A percentile compares a stretch with the other conserved stretches of the same genome.
These are phyloP conservation scores for Brettanomyces bruxellensis DNA, from an alignment of 805 yeast genomes.

Conservation along the genomic window DNA sequence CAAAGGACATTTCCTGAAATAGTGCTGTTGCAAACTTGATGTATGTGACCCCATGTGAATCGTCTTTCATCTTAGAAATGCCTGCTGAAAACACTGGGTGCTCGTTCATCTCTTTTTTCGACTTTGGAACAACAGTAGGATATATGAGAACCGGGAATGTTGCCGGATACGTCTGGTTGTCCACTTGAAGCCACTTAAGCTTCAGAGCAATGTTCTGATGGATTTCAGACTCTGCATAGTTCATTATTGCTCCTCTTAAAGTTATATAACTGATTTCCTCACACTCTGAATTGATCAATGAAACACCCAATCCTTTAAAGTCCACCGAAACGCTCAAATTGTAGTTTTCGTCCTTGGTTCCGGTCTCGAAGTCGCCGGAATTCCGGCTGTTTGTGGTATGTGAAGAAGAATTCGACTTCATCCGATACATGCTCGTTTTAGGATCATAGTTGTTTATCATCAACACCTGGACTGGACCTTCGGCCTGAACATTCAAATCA, in stretches of 20 bases:
- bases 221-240: slow-evolving; percentile 75
- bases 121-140: slow-evolving; percentile 85
- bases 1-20: slow-evolving; percentile 85
- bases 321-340: slow-evolving; percentile 46
- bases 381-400: slow-evolving; percentile 3
- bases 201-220: slow-evolving; percentile 75
- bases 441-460: slow-evolving; percentile 80
- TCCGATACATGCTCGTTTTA: slow-evolving; percentile 63
- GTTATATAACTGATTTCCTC: slow-evolving; percentile 84
- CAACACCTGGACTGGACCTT: slow-evolving; percentile 88
- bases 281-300: slow-evolving; percentile 57
- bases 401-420: slow-evolving; percentile 24
- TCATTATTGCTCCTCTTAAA: slow-evolving; percentile 68
- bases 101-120: slow-evolving; percentile 69
- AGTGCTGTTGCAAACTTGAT: slow-evolving; percentile 87
- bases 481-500: slow-evolving; percentile 88
- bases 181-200: slow-evolving; percentile 91
- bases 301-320: slow-evolving; percentile 81
- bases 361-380: slow-evolving; percentile 44
- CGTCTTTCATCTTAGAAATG: slow-evolving; percentile 75
- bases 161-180: slow-evolving; percentile 84
- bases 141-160: slow-evolving; percentile 80
- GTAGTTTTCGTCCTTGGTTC: slow-evolving; percentile 44
- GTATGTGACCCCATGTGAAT: slow-evolving; percentile 80
- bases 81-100: slow-evolving; percentile 92